Percentiles rank a stretch among this genome's conserved stretches.
phyloP scores from a whole-genome alignment of 2,329 filamentous ascomycete species.

The Cladosporium sp. region DNA sequence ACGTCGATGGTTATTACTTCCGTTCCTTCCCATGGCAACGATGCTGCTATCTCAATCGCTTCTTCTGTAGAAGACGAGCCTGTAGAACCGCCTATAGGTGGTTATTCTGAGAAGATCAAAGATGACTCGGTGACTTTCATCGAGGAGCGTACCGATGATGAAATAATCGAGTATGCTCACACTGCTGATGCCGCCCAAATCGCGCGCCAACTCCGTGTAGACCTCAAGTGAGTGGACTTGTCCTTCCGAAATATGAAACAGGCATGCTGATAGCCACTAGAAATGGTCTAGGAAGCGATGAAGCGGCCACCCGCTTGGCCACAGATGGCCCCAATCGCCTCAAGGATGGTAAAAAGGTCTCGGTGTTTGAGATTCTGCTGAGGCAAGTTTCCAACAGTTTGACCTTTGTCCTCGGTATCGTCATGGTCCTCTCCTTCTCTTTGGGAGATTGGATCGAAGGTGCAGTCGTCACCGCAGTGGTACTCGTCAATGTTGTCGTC shows the following conservation, averaged over 20 bases:
- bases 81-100: conserved; percentile 11
- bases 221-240: conserved; percentile 1
- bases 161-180: conserved; percentile 9
- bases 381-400: conserved; percentile 31
- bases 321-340: conserved; percentile 18
- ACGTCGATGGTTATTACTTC: conserved; percentile 12
- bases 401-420: conserved; percentile 45
- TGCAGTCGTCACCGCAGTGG: conserved; percentile 53
- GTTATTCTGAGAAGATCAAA: conserved; percentile 2
- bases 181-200: conserved; percentile 1
- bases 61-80: conserved; percentile 8
- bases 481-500: conserved; percentile 53
- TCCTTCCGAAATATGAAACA: background rate
- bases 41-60: background rate
- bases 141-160: conserved; percentile 4
- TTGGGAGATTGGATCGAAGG: conserved; percentile 57
- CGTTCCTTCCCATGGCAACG: conserved; percentile 8
- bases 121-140: conserved; percentile 12
- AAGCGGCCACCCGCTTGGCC: conserved; percentile 8
- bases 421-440: conserved; percentile 53
- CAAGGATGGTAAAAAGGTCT: conserved; percentile 15
- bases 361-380: conserved; percentile 20
- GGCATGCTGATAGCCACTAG: background rate
- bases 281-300: conserved; percentile 8
- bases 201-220: conserved; percentile 2